Base-by-base conservation (phyloP, 2,329 filamentous ascomycete species). In the Biscogniauxia sp. region DNA sequence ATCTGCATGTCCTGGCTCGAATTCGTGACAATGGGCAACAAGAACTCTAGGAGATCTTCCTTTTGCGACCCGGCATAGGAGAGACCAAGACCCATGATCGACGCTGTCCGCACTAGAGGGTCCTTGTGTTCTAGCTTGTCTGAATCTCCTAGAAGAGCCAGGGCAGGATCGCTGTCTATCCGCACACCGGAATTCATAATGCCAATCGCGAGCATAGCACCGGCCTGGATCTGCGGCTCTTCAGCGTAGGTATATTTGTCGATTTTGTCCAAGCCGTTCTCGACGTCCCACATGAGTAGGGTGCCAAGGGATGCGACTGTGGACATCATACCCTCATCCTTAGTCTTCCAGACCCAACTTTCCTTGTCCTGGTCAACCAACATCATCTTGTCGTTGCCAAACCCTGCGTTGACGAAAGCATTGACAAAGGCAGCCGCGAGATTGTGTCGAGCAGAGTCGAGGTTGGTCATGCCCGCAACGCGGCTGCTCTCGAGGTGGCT, bases 301-400 rank as follows among this genome's bases (percentile, higher is more conserved):
- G 95, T 94, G 72, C 95, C 95, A 68, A 97, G 79, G 0, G 95
- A 98, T 4, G 96, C 96, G 49, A 96, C 91, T 0, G 94, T 97
- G 1, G 95, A 98, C 77, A 97, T 84, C 93, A 97, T 97, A 65
- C 95, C 95, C 71, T 97, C 93, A 51, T 96, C 93, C 78, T 99
- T 99, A 20, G 96, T 98, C 82, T 98, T 99, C 92, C 93, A 99
- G 4, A 99, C 92, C 94, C 95, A 99, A 65, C 90, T 91, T 69
- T 90, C 88, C 80, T 96, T 96, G 65, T 93, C 89, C 61, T 91
- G 89, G 20, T 95, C 90, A 51, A 92, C 89, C 60, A 98, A 82
- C 94, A 99, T 97, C 86, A 99, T 90, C 82, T 97, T 98, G 77
- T 99, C 95, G 60, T 93, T 91, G 51, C 93, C 91, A 69, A 93